Evolutionary conservation across 768 basidiomycete species (phyloP).

Genomic region (Hemileccinum rubropunctum): DNA sequence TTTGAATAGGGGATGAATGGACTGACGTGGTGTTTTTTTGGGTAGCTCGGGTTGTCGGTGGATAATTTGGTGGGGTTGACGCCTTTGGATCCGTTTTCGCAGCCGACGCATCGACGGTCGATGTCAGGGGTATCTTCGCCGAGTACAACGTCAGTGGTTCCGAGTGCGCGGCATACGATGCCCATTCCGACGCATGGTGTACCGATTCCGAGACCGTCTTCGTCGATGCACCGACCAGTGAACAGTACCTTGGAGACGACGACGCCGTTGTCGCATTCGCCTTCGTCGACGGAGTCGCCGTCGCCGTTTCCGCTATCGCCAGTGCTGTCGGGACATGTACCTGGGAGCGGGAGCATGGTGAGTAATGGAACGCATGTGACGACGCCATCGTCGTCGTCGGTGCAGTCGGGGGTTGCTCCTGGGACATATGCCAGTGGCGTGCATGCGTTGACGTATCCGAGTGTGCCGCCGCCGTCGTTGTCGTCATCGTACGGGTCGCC

Average conservation of each 20-base stretch:
- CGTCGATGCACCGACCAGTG: slow-evolving; percentile 57
- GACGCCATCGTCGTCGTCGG: slow-evolving; percentile 66
- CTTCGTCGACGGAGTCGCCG: slow-evolving; percentile 63
- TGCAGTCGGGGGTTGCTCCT: slow-evolving; percentile 38
- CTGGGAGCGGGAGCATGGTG: slow-evolving; percentile 21
- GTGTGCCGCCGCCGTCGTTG: slow-evolving; percentile 79
- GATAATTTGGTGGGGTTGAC: slow-evolving; percentile 77
- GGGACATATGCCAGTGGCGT: slow-evolving; percentile 1
- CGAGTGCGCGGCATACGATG: slow-evolving; percentile 45
- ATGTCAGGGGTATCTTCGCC: slow-evolving; percentile 35
- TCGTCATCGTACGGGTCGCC: slow-evolving; percentile 79
- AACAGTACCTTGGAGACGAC: slow-evolving; percentile 49
- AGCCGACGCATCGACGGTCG: slow-evolving; percentile 63
- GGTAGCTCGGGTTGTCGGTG: slow-evolving; percentile 68
- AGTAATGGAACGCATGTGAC: slow-evolving; percentile 57
- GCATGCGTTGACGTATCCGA: slow-evolving; percentile 66
- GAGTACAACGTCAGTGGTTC: slow-evolving; percentile 21
- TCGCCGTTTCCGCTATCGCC: slow-evolving; percentile 72
- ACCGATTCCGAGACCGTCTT: slow-evolving; percentile 72
- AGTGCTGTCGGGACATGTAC: slow-evolving; percentile 47
- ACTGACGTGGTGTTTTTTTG: not conserved
- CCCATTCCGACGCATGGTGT: slow-evolving; percentile 70
- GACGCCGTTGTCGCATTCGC: slow-evolving; percentile 64
- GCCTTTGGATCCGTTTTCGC: slow-evolving; percentile 64
- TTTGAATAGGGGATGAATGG: not conserved